Evolutionary conservation across 768 basidiomycete species (phyloP), one percentile per base, ranked within the genome.

Genomic region (Agaricus sinodeliciosus): DNA sequence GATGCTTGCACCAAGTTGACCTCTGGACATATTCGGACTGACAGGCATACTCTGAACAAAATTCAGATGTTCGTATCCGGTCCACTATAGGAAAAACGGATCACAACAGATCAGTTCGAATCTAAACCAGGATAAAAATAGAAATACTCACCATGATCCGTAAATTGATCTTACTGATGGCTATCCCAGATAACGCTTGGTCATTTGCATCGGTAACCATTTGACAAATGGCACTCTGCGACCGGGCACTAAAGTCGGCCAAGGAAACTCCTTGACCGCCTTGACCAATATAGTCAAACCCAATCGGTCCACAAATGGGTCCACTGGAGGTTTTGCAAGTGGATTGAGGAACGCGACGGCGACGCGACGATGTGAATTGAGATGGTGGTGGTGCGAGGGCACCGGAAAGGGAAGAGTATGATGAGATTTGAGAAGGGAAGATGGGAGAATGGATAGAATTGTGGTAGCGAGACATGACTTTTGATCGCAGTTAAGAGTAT

Each of bases 191-290:
- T 34, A 58, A 39, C 5, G 55, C 57, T n/a, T 39, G 44, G 45
- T 58, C 57, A 40, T 58, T 51, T 9, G 49, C 54, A 2, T 53
- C 57, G 13, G 48, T 48, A 16, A 58, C 37, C 45, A 55, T 48
- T 31, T 58, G 57, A 3, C 22, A 36, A 13, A 58, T 28, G 9
- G 54, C 57, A 37, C 8, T 50, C 11, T 43, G 40, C 16, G 44
- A 54, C 9, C 53, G 31, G n/a, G 53, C 40, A 40, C 44, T 51
- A 18, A 58, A 48, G 37, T 58, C 57, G 7, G 43, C 48, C 75
- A 79, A 76, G 4, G 71, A 67, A 25, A 79, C 67, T 1, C 78
- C 78, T 27, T 75, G 71, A 12, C 63, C 62, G 2, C 61, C 58
- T 27, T 72, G 68, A 1, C 75, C 77, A 13, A 67, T 60, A 43